Base-by-base conservation (phyloP, 768 basidiomycete species). In the Lactarius trivialis region DNA sequence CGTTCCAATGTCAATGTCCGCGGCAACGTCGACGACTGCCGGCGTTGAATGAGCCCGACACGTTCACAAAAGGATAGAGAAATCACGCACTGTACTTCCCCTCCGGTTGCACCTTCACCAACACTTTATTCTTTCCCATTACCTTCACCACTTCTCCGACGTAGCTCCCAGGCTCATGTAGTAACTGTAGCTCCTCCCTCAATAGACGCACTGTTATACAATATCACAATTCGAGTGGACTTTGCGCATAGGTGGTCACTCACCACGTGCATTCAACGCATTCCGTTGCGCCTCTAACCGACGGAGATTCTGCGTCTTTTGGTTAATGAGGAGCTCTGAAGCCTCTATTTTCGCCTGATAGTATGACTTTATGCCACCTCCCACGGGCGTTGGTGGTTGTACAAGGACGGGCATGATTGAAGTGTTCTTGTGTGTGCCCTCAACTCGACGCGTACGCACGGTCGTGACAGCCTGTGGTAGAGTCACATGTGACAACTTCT, bases 111-210 rank as follows among this genome's bases (percentile, higher is more conserved):
- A 98, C 93, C 73, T 99, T 98, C 65, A 99, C 95, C 45, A 98
- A 77, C 15, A 98, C 95, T 76, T 97, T 98, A 74, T 86, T 98
- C 88, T 98, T 98, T 59, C 95, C 93, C 97, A 98, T 99, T 7
- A 97, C 89, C 76, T 96, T 98, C 68, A 98, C 88, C 14, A 98
- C 86, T 75, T 98, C 97, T 7, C 97, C 97, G 43, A 99, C 95
- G 76, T 98, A 98, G 71, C 89, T 92, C 30, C 94, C 96, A 0
- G 97, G 94, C 70, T 98, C 96, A 66, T 94, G 93, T 7, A 97
- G 78, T 14, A 95, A 78, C 70, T 94, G 94, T 3, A 98, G 77
- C 75, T 96, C 96, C 73, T 99, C 96, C 43, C 95, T 74, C 36
- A 98, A 78, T 11, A 98, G 74, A 52, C 96, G 81, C 30, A 99